These are phyloP conservation scores for Suhomyces sp. DNA, from an alignment of 805 yeast species.

Conservation along the genomic window DNA sequence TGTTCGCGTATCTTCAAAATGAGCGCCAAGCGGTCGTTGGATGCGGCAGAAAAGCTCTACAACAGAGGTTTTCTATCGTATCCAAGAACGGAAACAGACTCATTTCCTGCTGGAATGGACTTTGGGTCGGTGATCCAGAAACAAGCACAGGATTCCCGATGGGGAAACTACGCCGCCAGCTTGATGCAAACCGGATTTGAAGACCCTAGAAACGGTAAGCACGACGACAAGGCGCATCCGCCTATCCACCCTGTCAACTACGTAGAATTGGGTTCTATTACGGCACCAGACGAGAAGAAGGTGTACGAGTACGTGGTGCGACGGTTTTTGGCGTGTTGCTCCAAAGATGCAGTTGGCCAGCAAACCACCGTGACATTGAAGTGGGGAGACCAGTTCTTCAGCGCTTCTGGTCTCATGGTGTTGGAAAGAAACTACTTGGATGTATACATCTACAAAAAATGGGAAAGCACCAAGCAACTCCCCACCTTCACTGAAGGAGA, in stretches of 20 bases:
- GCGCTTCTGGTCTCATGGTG: conserved; percentile 72
- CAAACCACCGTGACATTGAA: conserved; percentile 57
- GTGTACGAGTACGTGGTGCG: conserved; percentile 87
- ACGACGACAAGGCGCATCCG: conserved; percentile 96
- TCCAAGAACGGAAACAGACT: conserved; percentile 97
- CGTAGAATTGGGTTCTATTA: conserved; percentile 28
- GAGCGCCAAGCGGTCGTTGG: conserved; percentile 76
- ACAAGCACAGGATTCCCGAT: conserved; percentile 52
- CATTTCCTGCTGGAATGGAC: conserved; percentile 75
- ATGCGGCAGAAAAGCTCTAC: conserved; percentile 79
- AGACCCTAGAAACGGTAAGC: conserved; percentile 75
- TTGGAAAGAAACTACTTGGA: conserved; percentile 74
- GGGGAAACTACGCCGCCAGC: conserved; percentile 71
- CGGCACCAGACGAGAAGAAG: conserved; percentile 49
- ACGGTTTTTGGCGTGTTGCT: conserved; percentile 87
- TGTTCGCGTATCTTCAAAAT: conserved; percentile 73
- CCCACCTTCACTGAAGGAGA: conserved; percentile 66
- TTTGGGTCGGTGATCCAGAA: conserved; percentile 56
- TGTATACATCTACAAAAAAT: conserved; percentile 70
- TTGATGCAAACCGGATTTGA: conserved; percentile 39
- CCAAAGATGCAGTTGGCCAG: conserved; percentile 83
- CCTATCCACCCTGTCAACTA: conserved; percentile 87
- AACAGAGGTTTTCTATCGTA: conserved; percentile 85
- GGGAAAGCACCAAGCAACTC: conserved; percentile 66
- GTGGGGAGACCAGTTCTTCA: conserved; percentile 80